Conservation (phyloP, 805 yeast species). For the Monosporozyma unispora region DNA sequence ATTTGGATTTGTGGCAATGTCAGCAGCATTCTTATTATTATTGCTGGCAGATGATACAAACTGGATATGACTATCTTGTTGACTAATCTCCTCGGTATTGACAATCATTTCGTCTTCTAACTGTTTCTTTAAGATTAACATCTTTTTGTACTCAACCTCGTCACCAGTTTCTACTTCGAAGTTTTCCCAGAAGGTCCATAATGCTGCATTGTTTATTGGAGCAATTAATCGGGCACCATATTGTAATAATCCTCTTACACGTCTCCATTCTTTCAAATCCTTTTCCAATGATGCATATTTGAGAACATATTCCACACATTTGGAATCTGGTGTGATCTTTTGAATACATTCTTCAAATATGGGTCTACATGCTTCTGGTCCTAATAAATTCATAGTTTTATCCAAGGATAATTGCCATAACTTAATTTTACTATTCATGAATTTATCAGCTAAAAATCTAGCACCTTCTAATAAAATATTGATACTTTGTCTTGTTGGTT, state of each 20-base stretch:
- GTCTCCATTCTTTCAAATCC: conserved; percentile 38
- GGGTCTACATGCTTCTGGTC: conserved; percentile 36
- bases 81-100: conserved; percentile 21
- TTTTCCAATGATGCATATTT: conserved; percentile 54
- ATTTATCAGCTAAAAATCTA: conserved; percentile 15
- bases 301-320: conserved; percentile 36
- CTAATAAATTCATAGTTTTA: conserved; percentile 34
- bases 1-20: conserved; percentile 3
- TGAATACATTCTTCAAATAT: conserved; percentile 47
- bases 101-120: conserved; percentile 25
- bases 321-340: conserved; percentile 34
- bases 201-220: conserved; percentile 23
- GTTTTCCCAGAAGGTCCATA: conserved; percentile 65
- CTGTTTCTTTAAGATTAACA: conserved; percentile 52
- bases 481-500: conserved; percentile 36
- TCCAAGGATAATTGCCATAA: conserved; percentile 38
- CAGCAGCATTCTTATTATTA: background rate
- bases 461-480: conserved; percentile 38
- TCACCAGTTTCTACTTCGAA: conserved; percentile 69
- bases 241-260: conserved; percentile 57
- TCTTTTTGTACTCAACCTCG: conserved; percentile 62
- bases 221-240: conserved; percentile 42
- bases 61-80: conserved; percentile 26
- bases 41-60: conserved; percentile 38
- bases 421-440: conserved; percentile 25